Conservation (phyloP, 345 rosid species). For the Kernera saxatilis region DNA sequence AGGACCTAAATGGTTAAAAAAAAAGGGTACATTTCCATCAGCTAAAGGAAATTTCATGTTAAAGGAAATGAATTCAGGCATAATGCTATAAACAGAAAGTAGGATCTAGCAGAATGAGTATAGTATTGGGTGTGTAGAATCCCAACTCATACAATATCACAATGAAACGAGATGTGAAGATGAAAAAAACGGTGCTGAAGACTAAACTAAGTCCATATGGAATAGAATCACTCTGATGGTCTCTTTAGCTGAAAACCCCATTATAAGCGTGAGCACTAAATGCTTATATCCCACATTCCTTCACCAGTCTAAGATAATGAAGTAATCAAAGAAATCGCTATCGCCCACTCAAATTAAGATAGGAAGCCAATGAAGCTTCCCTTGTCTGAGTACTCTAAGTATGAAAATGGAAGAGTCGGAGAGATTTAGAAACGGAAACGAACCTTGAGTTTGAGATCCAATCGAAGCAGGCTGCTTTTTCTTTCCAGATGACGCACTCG, state of each 20-base stretch:
- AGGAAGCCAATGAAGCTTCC: too few species aligned
- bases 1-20: neutral
- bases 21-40: neutral
- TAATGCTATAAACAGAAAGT: neutral
- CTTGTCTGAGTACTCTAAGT: too few species aligned
- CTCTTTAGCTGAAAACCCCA: neutral
- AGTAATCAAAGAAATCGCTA: too few species aligned
- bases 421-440: neutral
- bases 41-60: neutral
- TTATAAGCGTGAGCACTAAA: too few species aligned
- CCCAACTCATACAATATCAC: neutral
- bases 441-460: conserved; percentile 38
- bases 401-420: too few species aligned
- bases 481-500: conserved; percentile 31
- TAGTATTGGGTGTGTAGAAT: neutral
- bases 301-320: too few species aligned
- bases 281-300: too few species aligned
- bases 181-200: neutral
- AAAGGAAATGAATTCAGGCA: neutral
- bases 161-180: neutral
- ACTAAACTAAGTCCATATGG: neutral
- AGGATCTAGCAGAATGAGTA: neutral
- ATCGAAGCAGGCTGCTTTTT: conserved; percentile 19
- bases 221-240: neutral
- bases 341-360: neutral